Conservation (phyloP, 495 filamentous ascomycete genomes). For the Emericellopsis terricola region DNA sequence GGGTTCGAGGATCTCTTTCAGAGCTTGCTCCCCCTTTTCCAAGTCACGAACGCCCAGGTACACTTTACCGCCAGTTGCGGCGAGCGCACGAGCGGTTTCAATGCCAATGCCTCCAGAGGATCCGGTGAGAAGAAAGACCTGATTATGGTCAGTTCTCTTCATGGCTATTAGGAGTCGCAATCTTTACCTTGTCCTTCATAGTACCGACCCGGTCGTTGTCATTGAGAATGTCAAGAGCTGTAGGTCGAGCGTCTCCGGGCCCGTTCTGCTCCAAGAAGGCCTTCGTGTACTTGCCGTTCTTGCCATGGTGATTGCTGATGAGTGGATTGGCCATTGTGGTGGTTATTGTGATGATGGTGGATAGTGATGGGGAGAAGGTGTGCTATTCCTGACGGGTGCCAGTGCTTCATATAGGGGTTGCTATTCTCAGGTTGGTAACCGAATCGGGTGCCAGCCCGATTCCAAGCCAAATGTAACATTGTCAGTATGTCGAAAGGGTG, state of each 20-base stretch:
- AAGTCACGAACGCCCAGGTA: conserved; percentile 23
- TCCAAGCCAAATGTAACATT: too few species aligned
- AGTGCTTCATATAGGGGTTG: too few species aligned
- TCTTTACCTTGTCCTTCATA: conserved; percentile 25
- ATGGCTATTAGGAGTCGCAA: too few species aligned
- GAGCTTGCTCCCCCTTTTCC: conserved; percentile 10
- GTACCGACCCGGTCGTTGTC: conserved; percentile 26
- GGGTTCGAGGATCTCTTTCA: conserved; percentile 7
- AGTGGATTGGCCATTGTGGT: too few species aligned
- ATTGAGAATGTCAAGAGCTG: conserved; percentile 32
- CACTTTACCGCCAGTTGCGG: conserved; percentile 27
- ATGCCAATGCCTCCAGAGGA: conserved; percentile 34
- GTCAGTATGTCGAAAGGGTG: too few species aligned
- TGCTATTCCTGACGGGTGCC: too few species aligned
- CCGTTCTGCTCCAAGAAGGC: conserved; percentile 24
- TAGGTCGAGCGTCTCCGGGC: conserved; percentile 35
- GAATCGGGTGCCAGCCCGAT: too few species aligned
- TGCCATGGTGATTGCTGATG: conserved; percentile 11
- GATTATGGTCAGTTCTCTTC: too few species aligned
- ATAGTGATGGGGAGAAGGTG: too few species aligned
- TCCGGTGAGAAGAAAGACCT: conserved; percentile 31
- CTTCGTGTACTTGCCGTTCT: conserved; percentile 16
- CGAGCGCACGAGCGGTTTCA: conserved; percentile 28
- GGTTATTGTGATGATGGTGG: too few species aligned
- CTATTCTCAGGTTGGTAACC: too few species aligned